These are phyloP conservation scores for Balakata baccata DNA, from an alignment of 345 rosid genomes.

Conservation along the genomic window DNA sequence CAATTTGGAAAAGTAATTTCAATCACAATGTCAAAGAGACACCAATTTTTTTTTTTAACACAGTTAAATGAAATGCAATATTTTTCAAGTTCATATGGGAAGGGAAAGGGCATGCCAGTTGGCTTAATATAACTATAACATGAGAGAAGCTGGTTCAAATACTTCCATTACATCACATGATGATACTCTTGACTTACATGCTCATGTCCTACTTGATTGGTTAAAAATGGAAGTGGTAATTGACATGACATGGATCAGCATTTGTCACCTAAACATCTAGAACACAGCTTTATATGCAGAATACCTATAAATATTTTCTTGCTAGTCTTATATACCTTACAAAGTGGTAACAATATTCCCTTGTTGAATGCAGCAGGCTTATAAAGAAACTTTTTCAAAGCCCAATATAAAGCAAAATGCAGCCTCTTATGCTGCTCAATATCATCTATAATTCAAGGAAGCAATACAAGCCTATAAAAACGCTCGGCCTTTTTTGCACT, in stretches of 20 bases:
- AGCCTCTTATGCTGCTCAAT: conserved; percentile 69
- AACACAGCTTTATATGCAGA: not conserved
- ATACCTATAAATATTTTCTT: not conserved
- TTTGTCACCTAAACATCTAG: not conserved
- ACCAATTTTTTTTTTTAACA: too few species aligned
- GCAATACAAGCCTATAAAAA: conserved; percentile 71
- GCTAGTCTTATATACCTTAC: conserved; percentile 57
- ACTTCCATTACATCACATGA: too few species aligned
- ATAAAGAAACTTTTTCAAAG: conserved; percentile 67
- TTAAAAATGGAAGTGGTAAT: not conserved
- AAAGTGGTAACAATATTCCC: conserved; percentile 81
- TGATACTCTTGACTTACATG: too few species aligned
- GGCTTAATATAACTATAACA: too few species aligned
- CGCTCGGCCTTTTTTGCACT: conserved; percentile 58
- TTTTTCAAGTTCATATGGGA: too few species aligned
- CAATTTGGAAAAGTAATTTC: too few species aligned
- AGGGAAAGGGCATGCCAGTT: too few species aligned
- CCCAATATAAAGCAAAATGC: conserved; percentile 78
- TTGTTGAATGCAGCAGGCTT: conserved; percentile 91
- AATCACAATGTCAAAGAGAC: too few species aligned
- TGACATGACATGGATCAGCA: too few species aligned
- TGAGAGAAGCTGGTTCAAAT: too few species aligned
- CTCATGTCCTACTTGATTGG: too few species aligned
- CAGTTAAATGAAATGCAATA: too few species aligned
- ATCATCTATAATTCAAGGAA: conserved; percentile 90